Percentiles rank a stretch among this genome's conserved stretches.
Evolutionary conservation across 139 green algal species (phyloP).

Genomic region (Mychonastes homosphaera): DNA sequence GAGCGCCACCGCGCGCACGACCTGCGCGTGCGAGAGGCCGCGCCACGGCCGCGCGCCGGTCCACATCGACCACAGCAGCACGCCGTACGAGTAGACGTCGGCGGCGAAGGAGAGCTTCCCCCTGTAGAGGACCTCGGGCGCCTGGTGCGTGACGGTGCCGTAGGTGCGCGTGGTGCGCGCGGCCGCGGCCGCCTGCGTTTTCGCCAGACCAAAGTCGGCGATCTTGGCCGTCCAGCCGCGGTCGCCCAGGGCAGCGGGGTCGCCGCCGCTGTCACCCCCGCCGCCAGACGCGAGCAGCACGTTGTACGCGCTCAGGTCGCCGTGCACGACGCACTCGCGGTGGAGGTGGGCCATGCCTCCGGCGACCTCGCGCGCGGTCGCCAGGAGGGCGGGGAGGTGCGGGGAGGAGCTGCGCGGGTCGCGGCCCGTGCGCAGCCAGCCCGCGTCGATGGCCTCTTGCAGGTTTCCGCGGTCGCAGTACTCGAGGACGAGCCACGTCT

Average conservation of each 20-base stretch:
- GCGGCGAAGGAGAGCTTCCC: slow-evolving; percentile 18
- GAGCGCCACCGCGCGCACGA: slow-evolving; percentile 18
- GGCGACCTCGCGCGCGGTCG: slow-evolving; percentile 28
- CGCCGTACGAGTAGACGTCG: slow-evolving; percentile 38
- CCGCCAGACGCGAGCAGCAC: slow-evolving; percentile 20
- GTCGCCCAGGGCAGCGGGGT: not conserved
- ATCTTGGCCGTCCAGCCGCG: slow-evolving; percentile 55
- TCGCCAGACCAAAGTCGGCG: slow-evolving; percentile 57
- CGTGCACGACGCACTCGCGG: slow-evolving; percentile 34
- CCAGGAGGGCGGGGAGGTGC: slow-evolving; percentile 24
- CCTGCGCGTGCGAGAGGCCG: slow-evolving; percentile 7
- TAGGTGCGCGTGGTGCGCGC: slow-evolving; percentile 31
- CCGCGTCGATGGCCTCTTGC: too few species aligned
- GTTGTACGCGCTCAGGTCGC: slow-evolving; percentile 58
- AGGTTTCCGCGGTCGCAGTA: too few species aligned
- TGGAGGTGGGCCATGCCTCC: slow-evolving; percentile 38
- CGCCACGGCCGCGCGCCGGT: slow-evolving; percentile 23
- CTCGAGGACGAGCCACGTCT: too few species aligned
- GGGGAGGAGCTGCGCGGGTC: slow-evolving; percentile 4
- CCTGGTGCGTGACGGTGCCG: slow-evolving; percentile 33
- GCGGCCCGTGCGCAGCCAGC: too few species aligned
- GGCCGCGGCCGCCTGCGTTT: too few species aligned
- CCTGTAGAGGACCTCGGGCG: slow-evolving; percentile 29
- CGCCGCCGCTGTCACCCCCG: too few species aligned
- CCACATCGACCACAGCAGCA: slow-evolving; percentile 16